Conservation (phyloP, 2,329 filamentous ascomycete genomes). For the Karstenula rhodostoma region DNA sequence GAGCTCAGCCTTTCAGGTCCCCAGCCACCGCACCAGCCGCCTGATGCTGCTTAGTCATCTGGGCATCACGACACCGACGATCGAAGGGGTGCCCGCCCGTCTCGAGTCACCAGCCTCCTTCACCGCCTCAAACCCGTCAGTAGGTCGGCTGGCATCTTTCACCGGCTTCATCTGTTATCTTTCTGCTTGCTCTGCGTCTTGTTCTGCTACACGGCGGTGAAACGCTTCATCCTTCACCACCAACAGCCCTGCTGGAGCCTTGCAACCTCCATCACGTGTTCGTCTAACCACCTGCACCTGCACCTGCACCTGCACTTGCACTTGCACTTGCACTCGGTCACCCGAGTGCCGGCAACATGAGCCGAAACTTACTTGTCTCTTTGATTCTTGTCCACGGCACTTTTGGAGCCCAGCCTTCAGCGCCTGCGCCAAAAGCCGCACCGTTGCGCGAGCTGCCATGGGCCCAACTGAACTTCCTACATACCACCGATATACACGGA, state of each 20-base stretch:
- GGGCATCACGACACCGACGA: too few species aligned
- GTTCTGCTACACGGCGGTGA: background rate
- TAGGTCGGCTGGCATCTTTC: background rate
- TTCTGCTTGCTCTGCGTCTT: background rate
- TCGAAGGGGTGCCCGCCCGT: background rate
- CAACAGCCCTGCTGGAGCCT: background rate
- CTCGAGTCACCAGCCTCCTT: background rate
- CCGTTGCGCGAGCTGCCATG: conserved; percentile 86
- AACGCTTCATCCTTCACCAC: background rate
- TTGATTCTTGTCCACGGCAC: conserved; percentile 53
- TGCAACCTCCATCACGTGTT: background rate
- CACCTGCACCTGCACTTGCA: background rate
- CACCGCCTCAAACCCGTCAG: background rate
- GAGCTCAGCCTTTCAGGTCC: too few species aligned
- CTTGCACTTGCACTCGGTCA: too few species aligned
- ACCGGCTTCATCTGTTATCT: background rate
- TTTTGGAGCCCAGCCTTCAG: conserved; percentile 73
- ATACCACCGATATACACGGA: conserved; percentile 55
- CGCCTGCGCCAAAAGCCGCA: conserved; percentile 77
- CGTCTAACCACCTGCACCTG: background rate
- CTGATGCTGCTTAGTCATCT: background rate
- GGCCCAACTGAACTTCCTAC: conserved; percentile 94
- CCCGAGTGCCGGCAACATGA: conserved; percentile 26
- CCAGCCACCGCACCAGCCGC: background rate
- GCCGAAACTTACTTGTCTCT: conserved; percentile 23